phyloP scores from a whole-genome alignment of 2,329 filamentous ascomycete species.

The Escovopsis sp. region DNA sequence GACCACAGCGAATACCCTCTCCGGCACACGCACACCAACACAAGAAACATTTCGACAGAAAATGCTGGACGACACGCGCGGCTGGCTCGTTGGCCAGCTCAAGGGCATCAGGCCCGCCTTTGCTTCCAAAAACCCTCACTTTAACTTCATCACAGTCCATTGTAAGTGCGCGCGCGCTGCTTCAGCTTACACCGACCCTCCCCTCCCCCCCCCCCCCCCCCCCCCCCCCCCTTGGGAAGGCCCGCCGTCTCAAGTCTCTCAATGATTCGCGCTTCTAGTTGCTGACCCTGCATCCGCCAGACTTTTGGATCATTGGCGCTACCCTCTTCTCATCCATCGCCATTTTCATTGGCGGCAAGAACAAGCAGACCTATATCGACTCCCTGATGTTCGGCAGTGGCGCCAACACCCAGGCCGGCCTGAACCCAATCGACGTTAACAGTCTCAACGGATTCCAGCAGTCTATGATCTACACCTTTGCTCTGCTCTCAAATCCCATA shows the following conservation, averaged over 20 bases:
- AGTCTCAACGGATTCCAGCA: constrained; percentile 57
- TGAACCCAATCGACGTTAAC: constrained; percentile 69
- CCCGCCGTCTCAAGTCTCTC: not conserved
- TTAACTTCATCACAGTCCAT: constrained; percentile 72
- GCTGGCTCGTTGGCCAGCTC: constrained; percentile 26
- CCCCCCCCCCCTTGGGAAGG: no score
- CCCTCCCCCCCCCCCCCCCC: no score
- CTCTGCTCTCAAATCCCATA: constrained; percentile 68
- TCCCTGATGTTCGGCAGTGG: constrained; percentile 79
- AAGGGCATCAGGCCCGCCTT: constrained; percentile 41
- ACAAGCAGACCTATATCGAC: constrained; percentile 64
- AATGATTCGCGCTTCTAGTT: not conserved
- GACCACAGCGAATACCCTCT: not conserved
- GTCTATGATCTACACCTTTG: constrained; percentile 53
- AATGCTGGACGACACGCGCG: constrained; percentile 21
- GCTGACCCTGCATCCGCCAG: constrained; percentile 24
- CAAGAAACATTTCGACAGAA: not conserved
- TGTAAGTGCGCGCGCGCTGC: constrained; percentile 36
- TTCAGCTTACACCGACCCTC: no score
- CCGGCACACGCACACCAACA: not conserved
- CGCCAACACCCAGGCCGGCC: constrained; percentile 76
- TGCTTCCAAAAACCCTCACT: constrained; percentile 46
- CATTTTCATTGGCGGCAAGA: constrained; percentile 46
- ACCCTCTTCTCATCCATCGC: constrained; percentile 62
- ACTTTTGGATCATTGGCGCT: constrained; percentile 67